These are phyloP conservation scores for Microbotryomycetes sp. DNA, from an alignment of 1,284 basidiomycete species.

Conservation along the genomic window DNA sequence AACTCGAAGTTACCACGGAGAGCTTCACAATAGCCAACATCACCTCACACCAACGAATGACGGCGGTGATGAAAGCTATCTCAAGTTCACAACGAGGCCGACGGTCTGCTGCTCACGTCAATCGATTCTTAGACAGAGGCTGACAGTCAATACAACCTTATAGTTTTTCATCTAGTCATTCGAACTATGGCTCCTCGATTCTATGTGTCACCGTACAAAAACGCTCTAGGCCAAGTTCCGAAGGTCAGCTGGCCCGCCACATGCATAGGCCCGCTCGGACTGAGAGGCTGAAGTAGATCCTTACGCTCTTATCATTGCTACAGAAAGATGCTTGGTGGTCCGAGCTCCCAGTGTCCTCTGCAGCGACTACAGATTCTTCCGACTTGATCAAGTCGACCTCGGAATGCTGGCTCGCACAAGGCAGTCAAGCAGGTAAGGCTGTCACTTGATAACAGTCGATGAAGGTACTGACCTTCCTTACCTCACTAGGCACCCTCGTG, in stretches of 20 bases:
- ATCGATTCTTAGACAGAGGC: no score
- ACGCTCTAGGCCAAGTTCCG: conserved; percentile 26
- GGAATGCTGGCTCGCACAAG: conserved; percentile 31
- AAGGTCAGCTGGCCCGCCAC: conserved; percentile 22
- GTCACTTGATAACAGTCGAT: background rate
- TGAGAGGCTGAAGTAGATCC: no score
- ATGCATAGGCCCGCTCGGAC: no score
- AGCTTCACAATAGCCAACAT: no score
- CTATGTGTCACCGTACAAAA: conserved; percentile 35
- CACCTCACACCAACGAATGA: no score
- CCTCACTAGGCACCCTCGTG: conserved; percentile 36
- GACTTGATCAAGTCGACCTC: conserved; percentile 21
- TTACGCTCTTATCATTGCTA: background rate
- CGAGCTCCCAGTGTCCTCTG: conserved; percentile 28
- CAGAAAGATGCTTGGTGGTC: conserved; percentile 34
- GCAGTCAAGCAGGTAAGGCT: conserved; percentile 2
- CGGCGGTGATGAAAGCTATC: no score
- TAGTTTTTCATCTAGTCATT: no score
- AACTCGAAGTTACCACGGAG: no score
- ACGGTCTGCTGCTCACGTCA: no score
- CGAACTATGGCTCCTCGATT: conserved; percentile 30
- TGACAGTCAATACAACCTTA: no score
- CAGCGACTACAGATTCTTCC: conserved; percentile 16
- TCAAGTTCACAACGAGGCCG: no score
- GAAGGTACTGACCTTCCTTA: background rate